Evolutionary conservation across 768 basidiomycete genomes (phyloP).

Genomic region (Pleurotus tuber-regium): DNA sequence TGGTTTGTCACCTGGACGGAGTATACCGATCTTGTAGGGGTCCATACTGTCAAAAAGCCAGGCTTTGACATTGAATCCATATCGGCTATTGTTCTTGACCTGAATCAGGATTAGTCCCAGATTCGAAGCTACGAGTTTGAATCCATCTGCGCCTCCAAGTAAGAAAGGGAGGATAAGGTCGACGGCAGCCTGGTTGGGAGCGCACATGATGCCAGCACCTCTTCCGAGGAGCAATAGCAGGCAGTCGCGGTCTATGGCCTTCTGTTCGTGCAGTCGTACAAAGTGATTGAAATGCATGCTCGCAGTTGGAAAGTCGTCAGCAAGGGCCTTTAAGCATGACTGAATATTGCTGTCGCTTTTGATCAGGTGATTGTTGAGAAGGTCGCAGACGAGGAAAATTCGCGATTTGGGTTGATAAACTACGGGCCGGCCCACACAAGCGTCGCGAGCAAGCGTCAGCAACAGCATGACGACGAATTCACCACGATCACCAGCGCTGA

Average conservation of each 20-base stretch:
- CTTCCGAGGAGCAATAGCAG: constrained; percentile 19
- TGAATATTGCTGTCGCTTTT: no score
- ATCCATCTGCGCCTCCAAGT: constrained; percentile 7
- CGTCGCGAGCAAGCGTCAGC: constrained; percentile 10
- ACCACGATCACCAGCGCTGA: constrained; percentile 12
- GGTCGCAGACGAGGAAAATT: not conserved
- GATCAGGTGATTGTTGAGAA: no score
- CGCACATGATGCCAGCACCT: constrained; percentile 27
- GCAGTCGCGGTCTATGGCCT: constrained; percentile 18
- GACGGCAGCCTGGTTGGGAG: constrained; percentile 19
- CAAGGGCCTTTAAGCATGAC: constrained; percentile 8
- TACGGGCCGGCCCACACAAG: not conserved
- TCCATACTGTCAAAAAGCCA: constrained; percentile 23
- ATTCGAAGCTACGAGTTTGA: constrained; percentile 13
- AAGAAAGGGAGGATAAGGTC: constrained; percentile 23
- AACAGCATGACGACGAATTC: constrained; percentile 12
- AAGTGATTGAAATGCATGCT: constrained; percentile 30
- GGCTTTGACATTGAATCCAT: constrained; percentile 9
- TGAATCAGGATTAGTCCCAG: constrained; percentile 24
- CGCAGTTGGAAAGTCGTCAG: constrained; percentile 16
- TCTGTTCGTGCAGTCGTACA: constrained; percentile 24
- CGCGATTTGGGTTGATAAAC: not conserved
- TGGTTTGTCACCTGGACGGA: constrained; percentile 12
- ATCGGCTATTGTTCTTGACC: constrained; percentile 20
- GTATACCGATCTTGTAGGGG: constrained; percentile 18